Base-by-base conservation (phyloP, 495 filamentous ascomycete species). In the Podospora sp. region DNA sequence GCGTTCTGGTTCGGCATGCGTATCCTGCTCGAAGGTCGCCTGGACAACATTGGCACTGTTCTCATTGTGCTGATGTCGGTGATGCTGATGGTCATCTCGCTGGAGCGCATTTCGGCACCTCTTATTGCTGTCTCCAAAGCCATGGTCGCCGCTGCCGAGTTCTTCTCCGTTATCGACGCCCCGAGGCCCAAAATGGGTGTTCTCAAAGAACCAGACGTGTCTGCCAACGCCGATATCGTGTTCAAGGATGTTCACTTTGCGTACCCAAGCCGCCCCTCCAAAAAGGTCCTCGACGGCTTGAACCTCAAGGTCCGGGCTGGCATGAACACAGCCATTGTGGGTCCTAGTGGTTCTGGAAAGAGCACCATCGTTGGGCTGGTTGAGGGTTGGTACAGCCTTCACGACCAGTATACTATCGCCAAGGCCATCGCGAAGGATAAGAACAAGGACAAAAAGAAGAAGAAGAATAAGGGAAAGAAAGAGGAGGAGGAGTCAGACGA, bases 321-420 rank as follows among this genome's bases (percentile, higher is more conserved):
- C 16, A 91, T 93, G 75, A 90, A 92, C 49, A 92, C 92, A 26
- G 92, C 94, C n/a, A 84, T 98, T 58, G 92, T 96, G 50, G 91
- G 94, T 9, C 87, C 93, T 12, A 92, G 91, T 20, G 90, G 90
- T 18, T 92, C 91, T 51, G 90, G 94, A 40, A 99, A 99, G 79
- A 93, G 90, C 69, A 97, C 94, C 0, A 91, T 97, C 20, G 90
- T 97, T 26, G 94, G 92, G 0, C 80, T 99, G 8, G 86, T 98
- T 49, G 93, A 97, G 73, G 87, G 94, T 1, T 98, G 97, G 84
- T 99, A 99, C 72, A 87, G 92, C 33, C 89, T 96, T 40, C 72
- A 77, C 21, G 77, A 83, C 35, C 81, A 84, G 69, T 74, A 81
- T 59, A 71, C 80, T 33, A 82, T 84, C n/a, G 80, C 78, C 6